Evolutionary conservation across 371 early-diverging fungal species (phyloP).

Genomic region (Mortierella sp.): DNA sequence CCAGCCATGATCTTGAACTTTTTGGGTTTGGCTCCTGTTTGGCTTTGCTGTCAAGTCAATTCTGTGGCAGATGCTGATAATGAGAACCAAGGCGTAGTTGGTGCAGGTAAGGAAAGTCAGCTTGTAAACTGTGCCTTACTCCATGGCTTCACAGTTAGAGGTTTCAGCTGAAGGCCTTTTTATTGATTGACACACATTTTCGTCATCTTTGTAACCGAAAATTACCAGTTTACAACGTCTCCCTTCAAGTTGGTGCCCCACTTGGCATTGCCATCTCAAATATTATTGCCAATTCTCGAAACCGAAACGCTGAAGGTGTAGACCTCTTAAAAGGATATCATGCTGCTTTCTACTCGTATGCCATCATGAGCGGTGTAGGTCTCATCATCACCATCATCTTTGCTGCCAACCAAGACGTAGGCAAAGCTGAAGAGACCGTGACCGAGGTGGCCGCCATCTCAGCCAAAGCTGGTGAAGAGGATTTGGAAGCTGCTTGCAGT

Average conservation of each 20-base stretch:
- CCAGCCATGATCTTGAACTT: neutral
- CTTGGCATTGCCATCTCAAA: conserved; percentile 46
- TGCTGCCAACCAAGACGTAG: conserved; percentile 29
- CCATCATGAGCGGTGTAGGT: conserved; percentile 33
- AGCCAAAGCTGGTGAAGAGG: neutral
- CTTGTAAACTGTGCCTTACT: no score
- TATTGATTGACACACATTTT: no score
- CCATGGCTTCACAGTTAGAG: no score
- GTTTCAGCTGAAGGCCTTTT: no score
- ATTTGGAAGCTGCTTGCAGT: neutral
- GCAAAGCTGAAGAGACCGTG: neutral
- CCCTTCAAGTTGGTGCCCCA: conserved; percentile 32
- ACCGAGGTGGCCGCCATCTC: neutral
- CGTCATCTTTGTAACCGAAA: neutral
- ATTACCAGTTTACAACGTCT: conserved; percentile 29
- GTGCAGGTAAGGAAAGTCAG: neutral
- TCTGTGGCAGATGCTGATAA: conserved; percentile 1
- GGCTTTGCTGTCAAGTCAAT: conserved; percentile 2
- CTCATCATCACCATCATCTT: conserved; percentile 28
- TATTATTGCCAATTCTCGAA: conserved; percentile 30
- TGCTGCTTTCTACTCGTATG: conserved; percentile 28
- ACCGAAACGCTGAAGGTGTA: conserved; percentile 10
- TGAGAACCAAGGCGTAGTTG: conserved; percentile 3
- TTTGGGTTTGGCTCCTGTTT: neutral
- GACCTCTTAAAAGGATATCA: conserved; percentile 27